A percentile compares a stretch with the other conserved stretches of the same genome.
Conservation (phyloP, 1,284 basidiomycete genomes). For the Golubevia sp. region DNA sequence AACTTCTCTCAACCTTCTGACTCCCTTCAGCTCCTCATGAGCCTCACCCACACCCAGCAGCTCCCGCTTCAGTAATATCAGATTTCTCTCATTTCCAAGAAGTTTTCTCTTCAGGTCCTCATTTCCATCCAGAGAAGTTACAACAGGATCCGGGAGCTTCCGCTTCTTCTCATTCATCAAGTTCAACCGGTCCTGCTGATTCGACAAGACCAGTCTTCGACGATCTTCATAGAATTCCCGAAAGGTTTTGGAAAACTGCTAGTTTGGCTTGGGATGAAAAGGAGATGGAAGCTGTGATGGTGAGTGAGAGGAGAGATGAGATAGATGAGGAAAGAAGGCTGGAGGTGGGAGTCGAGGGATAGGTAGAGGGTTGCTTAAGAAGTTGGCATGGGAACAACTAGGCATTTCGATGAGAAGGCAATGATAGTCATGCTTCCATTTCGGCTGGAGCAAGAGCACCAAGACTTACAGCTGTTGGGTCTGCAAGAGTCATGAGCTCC, state of each 20-base stretch:
- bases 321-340: too few relatives aligned
- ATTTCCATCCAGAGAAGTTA: constrained; percentile 52
- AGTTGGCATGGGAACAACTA: too few relatives aligned
- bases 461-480: too few relatives aligned
- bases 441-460: too few relatives aligned
- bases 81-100: constrained; percentile 49
- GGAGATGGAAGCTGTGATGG: constrained; percentile 57
- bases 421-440: too few relatives aligned
- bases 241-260: constrained; percentile 51
- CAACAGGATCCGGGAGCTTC: not conserved
- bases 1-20: not conserved
- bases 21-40: constrained; percentile 27
- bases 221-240: constrained; percentile 31
- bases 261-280: constrained; percentile 29
- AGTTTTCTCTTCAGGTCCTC: constrained; percentile 43
- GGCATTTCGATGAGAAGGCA: too few relatives aligned
- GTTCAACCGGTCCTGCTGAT: not conserved
- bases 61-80: constrained; percentile 33
- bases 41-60: constrained; percentile 54
- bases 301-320: constrained; percentile 14
- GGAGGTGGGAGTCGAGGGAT: too few relatives aligned
- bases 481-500: too few relatives aligned
- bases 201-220: constrained; percentile 9
- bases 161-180: too few relatives aligned
- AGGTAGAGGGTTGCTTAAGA: too few relatives aligned